These are phyloP conservation scores for Datisca glomerata DNA, from an alignment of 306 rosid species.

Conservation along the genomic window DNA sequence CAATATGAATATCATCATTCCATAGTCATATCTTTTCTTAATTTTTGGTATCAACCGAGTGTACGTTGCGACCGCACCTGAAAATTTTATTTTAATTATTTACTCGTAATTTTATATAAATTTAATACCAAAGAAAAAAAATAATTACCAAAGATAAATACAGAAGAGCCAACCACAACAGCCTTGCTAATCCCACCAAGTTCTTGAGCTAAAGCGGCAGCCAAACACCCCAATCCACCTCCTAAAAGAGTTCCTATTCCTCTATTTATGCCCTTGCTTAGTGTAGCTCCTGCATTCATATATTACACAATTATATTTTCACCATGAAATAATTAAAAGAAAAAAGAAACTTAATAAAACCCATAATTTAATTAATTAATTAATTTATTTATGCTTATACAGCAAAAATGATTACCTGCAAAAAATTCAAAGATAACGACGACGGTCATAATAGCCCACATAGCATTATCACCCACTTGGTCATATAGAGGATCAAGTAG, in stretches of 20 bases:
- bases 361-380: too few relatives aligned
- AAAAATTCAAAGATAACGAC: conserved; percentile 72
- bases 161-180: conserved; percentile 28
- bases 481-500: conserved; percentile 58
- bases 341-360: too few relatives aligned
- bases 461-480: conserved; percentile 74
- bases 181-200: conserved; percentile 46
- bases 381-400: too few relatives aligned
- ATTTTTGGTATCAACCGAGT: conserved; percentile 39
- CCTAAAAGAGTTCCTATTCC: conserved; percentile 75
- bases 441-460: conserved; percentile 98
- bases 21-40: conserved; percentile 77
- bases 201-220: conserved; percentile 45
- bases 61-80: conserved; percentile 59
- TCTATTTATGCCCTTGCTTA: conserved; percentile 77
- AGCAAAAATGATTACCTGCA: too few relatives aligned
- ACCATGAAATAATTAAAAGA: neutral
- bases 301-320: neutral
- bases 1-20: conserved; percentile 50
- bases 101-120: too few relatives aligned
- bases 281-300: conserved; percentile 54
- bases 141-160: conserved; percentile 49
- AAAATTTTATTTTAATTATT: neutral
- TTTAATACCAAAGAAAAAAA: too few relatives aligned
- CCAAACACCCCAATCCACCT: conserved; percentile 62